Evolutionary conservation across 257 asterid genomes (phyloP).

Genomic region (Linderniella brevidens): DNA sequence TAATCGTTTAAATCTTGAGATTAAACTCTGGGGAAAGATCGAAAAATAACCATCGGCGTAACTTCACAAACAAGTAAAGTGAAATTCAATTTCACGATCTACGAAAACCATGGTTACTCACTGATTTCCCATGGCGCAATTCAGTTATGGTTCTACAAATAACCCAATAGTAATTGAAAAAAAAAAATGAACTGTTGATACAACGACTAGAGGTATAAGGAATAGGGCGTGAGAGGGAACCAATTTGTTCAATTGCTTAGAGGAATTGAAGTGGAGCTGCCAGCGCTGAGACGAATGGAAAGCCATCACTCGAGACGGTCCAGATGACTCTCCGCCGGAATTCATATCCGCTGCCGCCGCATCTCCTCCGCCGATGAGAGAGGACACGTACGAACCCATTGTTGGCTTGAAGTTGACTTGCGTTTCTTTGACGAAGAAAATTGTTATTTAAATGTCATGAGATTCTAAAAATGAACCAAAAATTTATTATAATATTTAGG

Average conservation of each 20-base stretch:
- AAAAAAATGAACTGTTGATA: neutral
- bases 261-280: constrained; percentile 53
- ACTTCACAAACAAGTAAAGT: too few species aligned
- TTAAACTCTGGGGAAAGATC: too few species aligned
- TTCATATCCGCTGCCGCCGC: constrained; percentile 12
- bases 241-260: constrained; percentile 66
- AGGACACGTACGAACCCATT: constrained; percentile 34
- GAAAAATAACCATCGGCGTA: too few species aligned
- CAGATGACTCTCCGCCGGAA: constrained; percentile 18
- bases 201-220: neutral
- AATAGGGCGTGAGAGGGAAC: constrained; percentile 12
- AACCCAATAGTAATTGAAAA: neutral
- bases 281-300: constrained; percentile 61
- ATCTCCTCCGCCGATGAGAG: constrained; percentile 17
- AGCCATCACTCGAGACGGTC: constrained; percentile 46
- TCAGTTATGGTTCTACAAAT: neutral
- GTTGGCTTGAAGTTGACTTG: neutral
- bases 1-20: too few species aligned
- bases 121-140: too few species aligned
- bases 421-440: too few species aligned
- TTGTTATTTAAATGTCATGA: too few species aligned
- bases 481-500: too few species aligned
- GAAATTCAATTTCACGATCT: too few species aligned
- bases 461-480: too few species aligned
- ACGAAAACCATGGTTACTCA: too few species aligned